Base-by-base conservation (phyloP, 2,329 filamentous ascomycete genomes). In the Metarhizium humberi region DNA sequence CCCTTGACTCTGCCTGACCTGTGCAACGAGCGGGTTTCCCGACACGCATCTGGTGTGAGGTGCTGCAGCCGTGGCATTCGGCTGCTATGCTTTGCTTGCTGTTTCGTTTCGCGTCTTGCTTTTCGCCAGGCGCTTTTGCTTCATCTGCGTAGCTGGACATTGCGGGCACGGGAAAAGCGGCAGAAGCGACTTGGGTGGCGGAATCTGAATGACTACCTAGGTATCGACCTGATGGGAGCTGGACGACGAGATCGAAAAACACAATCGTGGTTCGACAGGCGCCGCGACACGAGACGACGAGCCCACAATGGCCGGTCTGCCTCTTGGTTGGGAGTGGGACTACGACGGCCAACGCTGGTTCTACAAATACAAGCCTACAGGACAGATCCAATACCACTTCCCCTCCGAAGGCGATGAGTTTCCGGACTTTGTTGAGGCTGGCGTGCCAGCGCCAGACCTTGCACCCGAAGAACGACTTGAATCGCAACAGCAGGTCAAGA, bases 301-400 rank as follows among this genome's bases (percentile, higher is more conserved):
- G 46, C 42, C 55, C 51, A 61, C 51, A 38, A 70, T 69, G 66
- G 54, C 64, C 20, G 69, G 66, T 51, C 75, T 83, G 36, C 78
- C 78, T 2, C 69, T 73, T 7, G 77, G 77, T 54, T 83, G 80
- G 80, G 78, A 81, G 56, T 74, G 69, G 62, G 80, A 82, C 64
- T 82, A 82, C 61, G 80, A 83, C 59, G 79, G 79, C 53, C 61
- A 60, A 20, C 75, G 80, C 30, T 84, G 80, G 80, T 77, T 82
- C 67, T 84, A 79, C 64, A 74, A 73, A 52, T 82, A 79, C 69
- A 77, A 72, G 59, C 69, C 79, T 29, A 81, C 76, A 8, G 79
- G 79, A 10, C 69, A 76, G 40, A 67, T 76, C 16, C 80, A 83
- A 64, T 84, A 76, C 62, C 76, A 77, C 56, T 84, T 82, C 58